phyloP scores from a whole-genome alignment of 129 eudicot species.

The Artemisia annua region DNA sequence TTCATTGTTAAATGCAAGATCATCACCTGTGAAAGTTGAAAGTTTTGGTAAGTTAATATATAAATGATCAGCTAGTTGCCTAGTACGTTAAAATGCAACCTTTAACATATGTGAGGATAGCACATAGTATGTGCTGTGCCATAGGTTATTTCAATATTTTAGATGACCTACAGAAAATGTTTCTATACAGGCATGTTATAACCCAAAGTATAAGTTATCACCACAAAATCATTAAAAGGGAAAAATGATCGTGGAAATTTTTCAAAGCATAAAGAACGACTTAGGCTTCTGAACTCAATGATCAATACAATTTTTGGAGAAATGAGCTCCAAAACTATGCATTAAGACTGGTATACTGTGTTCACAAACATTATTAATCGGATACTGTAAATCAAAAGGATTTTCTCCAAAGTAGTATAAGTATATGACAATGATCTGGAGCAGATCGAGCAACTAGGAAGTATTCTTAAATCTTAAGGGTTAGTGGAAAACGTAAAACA shows the following conservation, averaged over 20 bases:
- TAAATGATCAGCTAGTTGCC: background rate
- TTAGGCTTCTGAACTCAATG: background rate
- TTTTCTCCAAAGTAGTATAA: background rate
- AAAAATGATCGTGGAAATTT: no score
- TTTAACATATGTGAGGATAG: no score
- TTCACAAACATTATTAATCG: background rate
- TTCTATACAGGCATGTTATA: no score
- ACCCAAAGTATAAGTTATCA: no score
- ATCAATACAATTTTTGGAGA: conserved; percentile 8
- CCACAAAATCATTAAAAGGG: no score
- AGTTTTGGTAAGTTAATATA: background rate
- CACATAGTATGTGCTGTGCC: no score
- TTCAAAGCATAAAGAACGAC: background rate
- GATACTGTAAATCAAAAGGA: background rate
- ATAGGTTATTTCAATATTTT: no score
- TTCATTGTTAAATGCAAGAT: conserved; percentile 25
- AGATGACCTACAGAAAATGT: no score
- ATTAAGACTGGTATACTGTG: background rate
- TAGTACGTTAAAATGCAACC: no score
- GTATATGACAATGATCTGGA: background rate
- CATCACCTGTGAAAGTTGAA: conserved; percentile 50
- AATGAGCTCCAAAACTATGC: conserved; percentile 6
- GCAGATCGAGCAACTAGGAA: background rate
- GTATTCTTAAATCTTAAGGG: no score
- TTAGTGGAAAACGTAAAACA: no score